phyloP scores from a whole-genome alignment of 202 grass and related monocot genomes.

The Elaeis oleifera region DNA sequence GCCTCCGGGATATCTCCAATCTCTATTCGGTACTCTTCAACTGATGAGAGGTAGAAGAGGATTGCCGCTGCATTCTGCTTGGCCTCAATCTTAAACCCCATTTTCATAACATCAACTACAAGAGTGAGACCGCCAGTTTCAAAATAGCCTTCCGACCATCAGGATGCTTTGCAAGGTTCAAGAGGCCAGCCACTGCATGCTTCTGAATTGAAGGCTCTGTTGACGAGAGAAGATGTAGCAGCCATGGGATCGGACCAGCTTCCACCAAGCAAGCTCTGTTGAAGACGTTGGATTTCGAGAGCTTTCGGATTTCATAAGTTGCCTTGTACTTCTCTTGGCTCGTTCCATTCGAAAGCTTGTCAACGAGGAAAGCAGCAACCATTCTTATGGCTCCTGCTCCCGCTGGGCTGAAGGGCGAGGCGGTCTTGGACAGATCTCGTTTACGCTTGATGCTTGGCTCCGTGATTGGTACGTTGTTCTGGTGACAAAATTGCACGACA shows the following conservation, averaged over 20 bases:
- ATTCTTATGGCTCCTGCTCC: constrained; percentile 32
- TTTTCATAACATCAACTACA: constrained; percentile 60
- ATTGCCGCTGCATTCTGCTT: constrained; percentile 73
- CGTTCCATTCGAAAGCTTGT: constrained; percentile 35
- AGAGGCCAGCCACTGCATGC: constrained; percentile 46
- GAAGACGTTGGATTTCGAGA: constrained; percentile 58
- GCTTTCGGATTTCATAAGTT: constrained; percentile 65
- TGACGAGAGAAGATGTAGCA: constrained; percentile 56
- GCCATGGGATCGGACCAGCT: constrained; percentile 58
- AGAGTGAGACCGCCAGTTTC: constrained; percentile 54
- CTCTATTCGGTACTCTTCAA: constrained; percentile 39
- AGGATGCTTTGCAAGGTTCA: constrained; percentile 74
- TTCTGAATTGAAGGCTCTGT: constrained; percentile 56
- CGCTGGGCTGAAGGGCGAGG: constrained; percentile 17
- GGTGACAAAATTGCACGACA: constrained; percentile 40
- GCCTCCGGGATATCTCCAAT: constrained; percentile 63
- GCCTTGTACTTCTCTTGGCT: constrained; percentile 23
- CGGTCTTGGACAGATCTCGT: constrained; percentile 20
- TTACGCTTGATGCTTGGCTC: constrained; percentile 26
- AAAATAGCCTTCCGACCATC: constrained; percentile 40
- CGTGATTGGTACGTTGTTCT: constrained; percentile 37
- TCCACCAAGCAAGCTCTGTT: constrained; percentile 51
- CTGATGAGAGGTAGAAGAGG: constrained; percentile 69
- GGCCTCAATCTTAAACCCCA: constrained; percentile 36
- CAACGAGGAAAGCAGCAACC: constrained; percentile 32